phyloP scores from a whole-genome alignment of 345 rosid genomes.

The Syzygium aromaticum region DNA sequence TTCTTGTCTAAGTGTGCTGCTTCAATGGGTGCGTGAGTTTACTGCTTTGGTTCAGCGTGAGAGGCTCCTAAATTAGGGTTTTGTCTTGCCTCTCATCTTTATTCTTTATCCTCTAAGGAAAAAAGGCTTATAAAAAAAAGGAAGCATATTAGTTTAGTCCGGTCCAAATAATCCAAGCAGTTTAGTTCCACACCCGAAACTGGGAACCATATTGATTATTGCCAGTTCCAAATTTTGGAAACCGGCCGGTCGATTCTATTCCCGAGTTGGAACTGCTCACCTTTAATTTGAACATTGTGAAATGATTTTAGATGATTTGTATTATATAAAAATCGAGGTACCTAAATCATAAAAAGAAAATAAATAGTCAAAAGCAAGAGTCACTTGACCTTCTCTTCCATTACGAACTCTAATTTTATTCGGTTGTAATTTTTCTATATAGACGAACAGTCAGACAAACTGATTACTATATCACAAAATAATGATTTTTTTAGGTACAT shows the following conservation, averaged over 20 bases:
- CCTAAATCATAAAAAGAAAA: neutral
- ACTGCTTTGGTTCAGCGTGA: neutral
- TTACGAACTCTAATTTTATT: neutral
- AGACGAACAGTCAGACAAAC: rapidly evolving
- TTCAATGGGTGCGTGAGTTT: neutral
- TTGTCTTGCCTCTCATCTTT: neutral
- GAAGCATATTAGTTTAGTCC: too few species aligned
- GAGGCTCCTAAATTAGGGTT: neutral
- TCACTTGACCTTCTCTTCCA: neutral
- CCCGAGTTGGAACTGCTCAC: rapidly evolving
- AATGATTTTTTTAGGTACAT: neutral
- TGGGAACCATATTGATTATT: neutral
- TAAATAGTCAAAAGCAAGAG: neutral
- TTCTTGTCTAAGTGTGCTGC: neutral
- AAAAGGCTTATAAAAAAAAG: neutral
- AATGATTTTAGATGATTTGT: neutral
- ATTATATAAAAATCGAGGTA: neutral
- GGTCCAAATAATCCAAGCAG: rapidly evolving
- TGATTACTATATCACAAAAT: neutral
- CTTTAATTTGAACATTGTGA: neutral
- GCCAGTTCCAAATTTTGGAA: neutral
- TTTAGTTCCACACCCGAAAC: neutral
- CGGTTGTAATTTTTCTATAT: rapidly evolving
- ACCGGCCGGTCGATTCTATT: neutral
- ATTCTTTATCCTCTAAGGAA: neutral